Conservation (phyloP, 139 green algal genomes). For the Pseudopediastrum boryanum region DNA sequence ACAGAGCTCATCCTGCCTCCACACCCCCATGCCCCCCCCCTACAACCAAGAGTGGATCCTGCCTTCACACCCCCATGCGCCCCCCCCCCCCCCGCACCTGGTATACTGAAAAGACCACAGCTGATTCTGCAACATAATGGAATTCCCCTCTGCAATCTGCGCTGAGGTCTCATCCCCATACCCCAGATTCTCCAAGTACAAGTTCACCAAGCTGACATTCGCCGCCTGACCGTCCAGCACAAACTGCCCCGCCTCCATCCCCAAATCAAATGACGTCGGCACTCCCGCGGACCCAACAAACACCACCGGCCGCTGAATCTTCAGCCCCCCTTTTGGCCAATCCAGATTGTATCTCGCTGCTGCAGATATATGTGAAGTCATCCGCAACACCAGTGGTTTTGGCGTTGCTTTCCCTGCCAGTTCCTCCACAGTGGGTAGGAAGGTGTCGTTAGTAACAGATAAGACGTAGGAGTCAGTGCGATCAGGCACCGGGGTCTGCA, state of each 20-base stretch:
- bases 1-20: no score
- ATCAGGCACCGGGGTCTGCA: no score
- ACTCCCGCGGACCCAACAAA: constrained; percentile 1
- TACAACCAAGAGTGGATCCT: neutral
- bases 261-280: constrained; percentile 26
- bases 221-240: neutral
- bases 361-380: no score
- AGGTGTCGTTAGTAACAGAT: no score
- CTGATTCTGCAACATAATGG: constrained; percentile 21
- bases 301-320: constrained; percentile 20
- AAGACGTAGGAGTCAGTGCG: no score
- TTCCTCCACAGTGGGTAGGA: no score
- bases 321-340: no score
- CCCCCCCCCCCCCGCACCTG: neutral
- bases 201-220: constrained; percentile 9
- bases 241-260: constrained; percentile 27
- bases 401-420: no score
- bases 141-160: constrained; percentile 15
- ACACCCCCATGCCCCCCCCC: neutral
- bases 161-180: neutral
- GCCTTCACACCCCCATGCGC: neutral
- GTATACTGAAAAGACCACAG: constrained; percentile 20
- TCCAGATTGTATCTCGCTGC: no score
- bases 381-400: no score
- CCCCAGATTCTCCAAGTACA: constrained; percentile 13